Conservation (phyloP, 208 protist genomes). For the Crithidia mellificae region DNA sequence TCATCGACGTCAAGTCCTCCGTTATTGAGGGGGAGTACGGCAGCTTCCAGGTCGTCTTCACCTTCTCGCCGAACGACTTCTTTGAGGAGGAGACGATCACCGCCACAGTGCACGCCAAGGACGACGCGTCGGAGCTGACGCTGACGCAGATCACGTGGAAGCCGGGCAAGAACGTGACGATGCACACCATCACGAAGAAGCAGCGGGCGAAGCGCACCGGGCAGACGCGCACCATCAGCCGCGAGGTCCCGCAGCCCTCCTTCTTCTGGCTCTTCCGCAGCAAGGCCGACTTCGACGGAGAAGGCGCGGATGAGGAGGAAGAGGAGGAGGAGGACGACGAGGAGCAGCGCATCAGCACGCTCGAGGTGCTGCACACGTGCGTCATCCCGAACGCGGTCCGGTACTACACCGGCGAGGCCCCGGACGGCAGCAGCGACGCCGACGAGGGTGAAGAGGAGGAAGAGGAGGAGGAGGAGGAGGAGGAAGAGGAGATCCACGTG, state of each 20-base stretch:
- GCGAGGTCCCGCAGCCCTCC: conserved; percentile 55
- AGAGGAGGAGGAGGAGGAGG: conserved; percentile 64
- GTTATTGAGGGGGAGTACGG: conserved; percentile 58
- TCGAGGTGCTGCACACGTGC: conserved; percentile 64
- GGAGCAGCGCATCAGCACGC: conserved; percentile 40
- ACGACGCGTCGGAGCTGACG: conserved; percentile 45
- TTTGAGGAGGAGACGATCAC: conserved; percentile 75
- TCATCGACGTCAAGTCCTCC: conserved; percentile 64
- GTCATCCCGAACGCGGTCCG: conserved; percentile 80
- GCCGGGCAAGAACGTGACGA: conserved; percentile 74
- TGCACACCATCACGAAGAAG: conserved; percentile 61
- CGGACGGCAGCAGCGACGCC: conserved; percentile 68
- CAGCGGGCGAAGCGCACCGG: conserved; percentile 51
- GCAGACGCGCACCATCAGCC: conserved; percentile 43
- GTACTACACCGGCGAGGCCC: conserved; percentile 89
- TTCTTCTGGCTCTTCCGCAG: conserved; percentile 86
- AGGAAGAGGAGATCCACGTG: conserved; percentile 35
- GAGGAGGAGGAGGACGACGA: conserved; percentile 58
- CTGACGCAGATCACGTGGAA: conserved; percentile 80
- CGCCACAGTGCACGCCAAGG: conserved; percentile 50
- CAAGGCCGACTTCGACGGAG: conserved; percentile 18
- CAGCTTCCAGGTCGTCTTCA: conserved; percentile 79
- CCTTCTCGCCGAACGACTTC: conserved; percentile 82
- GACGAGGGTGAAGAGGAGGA: conserved; percentile 82
- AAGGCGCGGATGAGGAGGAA: conserved; percentile 38